phyloP scores from a whole-genome alignment of 768 basidiomycete species.

The Boletus vermiculosoides region DNA sequence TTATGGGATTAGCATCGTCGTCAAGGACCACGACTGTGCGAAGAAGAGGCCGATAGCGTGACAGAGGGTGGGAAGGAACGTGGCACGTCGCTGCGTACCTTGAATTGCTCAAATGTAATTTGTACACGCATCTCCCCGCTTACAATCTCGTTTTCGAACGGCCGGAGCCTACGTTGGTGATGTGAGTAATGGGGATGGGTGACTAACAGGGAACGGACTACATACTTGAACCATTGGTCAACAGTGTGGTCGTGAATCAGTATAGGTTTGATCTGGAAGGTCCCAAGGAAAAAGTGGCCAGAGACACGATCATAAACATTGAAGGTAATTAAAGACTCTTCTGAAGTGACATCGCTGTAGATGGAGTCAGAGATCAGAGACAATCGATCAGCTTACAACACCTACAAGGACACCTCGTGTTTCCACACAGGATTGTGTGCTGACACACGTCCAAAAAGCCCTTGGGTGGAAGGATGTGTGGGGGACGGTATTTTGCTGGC shows the following conservation, averaged over 20 bases:
- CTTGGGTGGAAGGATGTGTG: conserved; percentile 31
- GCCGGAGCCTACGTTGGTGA: conserved; percentile 52
- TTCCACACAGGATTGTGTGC: conserved; percentile 97
- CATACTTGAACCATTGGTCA: conserved; percentile 96
- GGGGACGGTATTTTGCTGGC: conserved; percentile 38
- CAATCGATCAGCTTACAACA: conserved; percentile 21
- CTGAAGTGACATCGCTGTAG: conserved; percentile 88
- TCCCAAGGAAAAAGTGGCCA: conserved; percentile 88
- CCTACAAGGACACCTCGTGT: conserved; percentile 97
- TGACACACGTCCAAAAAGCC: conserved; percentile 63
- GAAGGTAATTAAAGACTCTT: conserved; percentile 77
- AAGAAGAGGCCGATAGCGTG: conserved; percentile 25
- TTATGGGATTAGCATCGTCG: conserved; percentile 16
- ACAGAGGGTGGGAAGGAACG: conserved; percentile 25
- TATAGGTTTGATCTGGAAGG: conserved; percentile 86
- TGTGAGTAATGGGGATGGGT: conserved; percentile 14
- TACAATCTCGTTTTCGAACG: conserved; percentile 77
- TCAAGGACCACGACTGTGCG: conserved; percentile 24
- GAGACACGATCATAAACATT: conserved; percentile 88
- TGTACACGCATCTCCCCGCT: conserved; percentile 94
- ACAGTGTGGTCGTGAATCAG: conserved; percentile 92
- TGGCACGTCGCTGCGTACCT: conserved; percentile 47
- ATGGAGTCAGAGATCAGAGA: conserved; percentile 21
- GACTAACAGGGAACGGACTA: conserved; percentile 26
- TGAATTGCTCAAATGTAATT: conserved; percentile 88